These are phyloP conservation scores for Talaromyces sp. DNA, from an alignment of 2,329 filamentous ascomycete genomes.

Conservation along the genomic window DNA sequence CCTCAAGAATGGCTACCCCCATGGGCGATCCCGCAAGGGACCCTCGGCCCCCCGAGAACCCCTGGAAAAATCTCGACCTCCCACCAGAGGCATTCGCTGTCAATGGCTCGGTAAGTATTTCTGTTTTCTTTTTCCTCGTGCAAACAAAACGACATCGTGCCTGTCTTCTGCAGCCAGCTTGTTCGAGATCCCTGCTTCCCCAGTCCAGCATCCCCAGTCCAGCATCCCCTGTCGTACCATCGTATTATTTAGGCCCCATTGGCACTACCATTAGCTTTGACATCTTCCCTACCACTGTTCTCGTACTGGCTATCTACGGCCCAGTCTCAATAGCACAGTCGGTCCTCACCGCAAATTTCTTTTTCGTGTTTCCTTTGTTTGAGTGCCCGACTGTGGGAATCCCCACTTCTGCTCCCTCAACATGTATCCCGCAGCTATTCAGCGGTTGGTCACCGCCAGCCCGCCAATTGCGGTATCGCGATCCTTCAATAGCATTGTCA, in stretches of 20 bases:
- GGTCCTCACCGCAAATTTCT: neutral
- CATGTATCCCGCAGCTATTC: neutral
- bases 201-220: neutral
- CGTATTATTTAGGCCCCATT: neutral
- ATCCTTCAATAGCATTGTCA: neutral
- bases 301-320: neutral
- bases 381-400: neutral
- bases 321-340: neutral
- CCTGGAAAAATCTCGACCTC: conserved; percentile 9
- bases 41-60: conserved; percentile 6
- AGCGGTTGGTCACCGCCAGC: neutral
- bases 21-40: conserved; percentile 10
- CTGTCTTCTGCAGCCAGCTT: neutral
- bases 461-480: neutral
- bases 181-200: neutral
- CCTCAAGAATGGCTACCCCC: neutral
- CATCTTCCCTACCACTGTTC: neutral
- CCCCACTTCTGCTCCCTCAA: neutral
- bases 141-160: neutral
- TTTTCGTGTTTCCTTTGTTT: neutral
- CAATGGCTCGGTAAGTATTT: conserved; percentile 3
- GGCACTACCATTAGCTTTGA: neutral
- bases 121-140: neutral
- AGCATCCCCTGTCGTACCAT: neutral
- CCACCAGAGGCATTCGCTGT: conserved; percentile 9